Evolutionary conservation across 352 stramenopile genomes (phyloP).

Genomic region (Phytophthora kernoviae): DNA sequence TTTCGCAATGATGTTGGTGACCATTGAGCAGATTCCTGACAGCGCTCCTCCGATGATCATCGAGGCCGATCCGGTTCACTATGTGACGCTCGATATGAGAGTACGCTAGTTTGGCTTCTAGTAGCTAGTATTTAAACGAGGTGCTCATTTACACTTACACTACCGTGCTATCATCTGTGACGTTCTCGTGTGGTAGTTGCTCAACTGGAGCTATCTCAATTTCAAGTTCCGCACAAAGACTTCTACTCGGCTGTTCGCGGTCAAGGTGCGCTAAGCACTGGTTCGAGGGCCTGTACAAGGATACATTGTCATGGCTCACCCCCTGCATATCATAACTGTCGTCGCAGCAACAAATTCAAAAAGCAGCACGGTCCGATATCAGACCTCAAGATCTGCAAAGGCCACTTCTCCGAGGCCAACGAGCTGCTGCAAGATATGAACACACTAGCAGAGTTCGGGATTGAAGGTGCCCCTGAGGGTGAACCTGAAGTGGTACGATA

Average conservation of each 20-base stretch:
- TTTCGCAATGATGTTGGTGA: neutral
- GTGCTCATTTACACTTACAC: neutral
- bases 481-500: slow-evolving; percentile 44
- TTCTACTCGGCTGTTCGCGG: slow-evolving; percentile 52
- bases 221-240: slow-evolving; percentile 58
- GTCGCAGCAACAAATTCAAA: slow-evolving; percentile 50
- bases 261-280: slow-evolving; percentile 41
- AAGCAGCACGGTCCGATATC: slow-evolving; percentile 55
- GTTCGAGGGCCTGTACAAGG: too few species aligned
- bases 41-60: slow-evolving; percentile 43
- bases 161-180: neutral
- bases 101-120: slow-evolving; percentile 21
- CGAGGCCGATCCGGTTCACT: slow-evolving; percentile 41
- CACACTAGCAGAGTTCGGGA: slow-evolving; percentile 52
- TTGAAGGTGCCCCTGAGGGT: slow-evolving; percentile 45
- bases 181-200: slow-evolving; percentile 33
- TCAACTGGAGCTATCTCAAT: slow-evolving; percentile 74
- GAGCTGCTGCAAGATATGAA: slow-evolving; percentile 58
- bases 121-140: too few species aligned
- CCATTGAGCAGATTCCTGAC: slow-evolving; percentile 30
- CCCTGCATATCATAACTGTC: neutral
- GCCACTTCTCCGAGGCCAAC: slow-evolving; percentile 58
- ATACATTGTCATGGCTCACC: neutral
- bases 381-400: slow-evolving; percentile 64
- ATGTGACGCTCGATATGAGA: slow-evolving; percentile 64